phyloP scores from a whole-genome alignment of 192 early-diverging fungal species.

The Lobulomyces angularis region DNA sequence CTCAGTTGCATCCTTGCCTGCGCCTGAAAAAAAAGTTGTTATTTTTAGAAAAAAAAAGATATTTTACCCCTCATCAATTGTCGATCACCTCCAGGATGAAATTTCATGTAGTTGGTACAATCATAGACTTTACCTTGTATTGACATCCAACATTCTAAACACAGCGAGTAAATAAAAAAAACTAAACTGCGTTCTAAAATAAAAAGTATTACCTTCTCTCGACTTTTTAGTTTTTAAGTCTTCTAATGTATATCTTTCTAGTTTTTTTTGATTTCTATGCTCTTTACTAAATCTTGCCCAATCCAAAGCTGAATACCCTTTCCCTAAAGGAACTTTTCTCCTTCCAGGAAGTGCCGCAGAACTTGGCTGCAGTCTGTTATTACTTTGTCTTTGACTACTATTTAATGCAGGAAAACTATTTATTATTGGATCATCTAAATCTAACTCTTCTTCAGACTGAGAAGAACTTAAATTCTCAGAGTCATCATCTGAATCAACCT shows the following conservation, averaged over 20 bases:
- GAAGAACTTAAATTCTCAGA: too few relatives aligned
- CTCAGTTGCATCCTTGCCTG: conserved; percentile 85
- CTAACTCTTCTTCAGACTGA: too few relatives aligned
- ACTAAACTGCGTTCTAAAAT: too few relatives aligned
- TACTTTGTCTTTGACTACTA: too few relatives aligned
- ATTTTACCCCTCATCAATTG: conserved; percentile 39
- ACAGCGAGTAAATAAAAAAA: too few relatives aligned
- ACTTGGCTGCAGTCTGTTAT: too few relatives aligned
- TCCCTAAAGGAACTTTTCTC: conserved; percentile 73
- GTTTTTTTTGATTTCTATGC: conserved; percentile 45
- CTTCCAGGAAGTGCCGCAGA: too few relatives aligned
- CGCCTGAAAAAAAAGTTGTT: conserved; percentile 62
- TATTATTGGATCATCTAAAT: too few relatives aligned
- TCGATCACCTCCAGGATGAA: conserved; percentile 73
- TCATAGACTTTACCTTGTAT: conserved; percentile 87
- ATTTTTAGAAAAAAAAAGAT: conserved; percentile 6
- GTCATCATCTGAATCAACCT: too few relatives aligned
- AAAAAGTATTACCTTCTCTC: conserved; percentile 63
- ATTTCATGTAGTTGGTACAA: conserved; percentile 75
- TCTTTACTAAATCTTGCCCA: conserved; percentile 79
- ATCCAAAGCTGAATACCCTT: conserved; percentile 81
- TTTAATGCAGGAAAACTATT: too few relatives aligned
- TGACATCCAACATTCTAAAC: conserved; percentile 85
- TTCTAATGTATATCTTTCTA: conserved; percentile 52
- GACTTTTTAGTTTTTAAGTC: conserved; percentile 68